Base-by-base conservation (phyloP, 768 basidiomycete genomes). In the Lentinus tigrinus region DNA sequence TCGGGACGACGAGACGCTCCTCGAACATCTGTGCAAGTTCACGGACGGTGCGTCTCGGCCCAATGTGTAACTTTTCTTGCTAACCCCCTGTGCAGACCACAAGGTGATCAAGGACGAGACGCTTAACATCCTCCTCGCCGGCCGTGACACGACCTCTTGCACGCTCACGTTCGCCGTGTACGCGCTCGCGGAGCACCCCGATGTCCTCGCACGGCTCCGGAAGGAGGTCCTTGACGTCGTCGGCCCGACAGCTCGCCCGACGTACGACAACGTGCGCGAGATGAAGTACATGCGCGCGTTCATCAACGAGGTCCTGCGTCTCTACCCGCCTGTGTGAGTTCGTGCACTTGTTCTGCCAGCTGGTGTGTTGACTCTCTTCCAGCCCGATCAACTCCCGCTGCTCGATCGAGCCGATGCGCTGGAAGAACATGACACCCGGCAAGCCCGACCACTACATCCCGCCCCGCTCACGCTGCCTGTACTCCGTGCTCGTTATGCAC, bases 211-310 rank as follows among this genome's bases (percentile, higher is more conserved):
- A 6, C 73, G 75, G 10, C 76, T 87, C 16, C 78, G 81, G n/a
- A 70, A 74, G 17, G 85, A 87, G 63, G 76, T 85, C 23, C 49
- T 80, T 3, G 67, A 70, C 8, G 69, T 72, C 11, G 75, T 85
- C 17, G 83, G 84, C 0, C 66, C 71, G 8, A 68, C 62, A 3
- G 65, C 72, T 14, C 61, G 75, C 2, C 84, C 85, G 0, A 81
- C 81, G 3, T 81, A 79, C 62, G 82, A 83, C 43, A 77, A 82
- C 52, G 74, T 85, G 60, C 73, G 80, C 31, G 76, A 78, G 10
- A 80, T 85, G 81, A 84, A 83, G 59, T 87, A 81, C 59, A 68
- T 85, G 57, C 68, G 82, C 38, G 84, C 83, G 4, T 75, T 84
- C 54, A 76, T 85, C 51, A 85, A 86, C 66, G 78, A 59, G 40